Base-by-base conservation (phyloP, 371 early-diverging fungal genomes). In the Mucor circinelloides region DNA sequence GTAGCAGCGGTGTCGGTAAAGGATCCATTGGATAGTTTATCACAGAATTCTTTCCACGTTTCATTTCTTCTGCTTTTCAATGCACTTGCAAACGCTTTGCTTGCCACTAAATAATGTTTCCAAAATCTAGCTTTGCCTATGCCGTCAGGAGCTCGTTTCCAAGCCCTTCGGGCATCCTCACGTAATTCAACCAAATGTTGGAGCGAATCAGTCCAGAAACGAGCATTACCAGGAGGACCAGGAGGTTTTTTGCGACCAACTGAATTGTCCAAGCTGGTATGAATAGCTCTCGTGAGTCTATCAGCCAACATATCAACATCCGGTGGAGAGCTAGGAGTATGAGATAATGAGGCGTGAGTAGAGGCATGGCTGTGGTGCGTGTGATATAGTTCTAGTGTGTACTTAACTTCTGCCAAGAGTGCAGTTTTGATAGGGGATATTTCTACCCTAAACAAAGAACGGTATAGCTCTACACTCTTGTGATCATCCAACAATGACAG, bases 241-340 rank as follows among this genome's bases (percentile, higher is more conserved):
- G 63, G 63, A 0, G 0, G 23, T 6, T 36, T 54, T 42, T 42
- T 2, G 3, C 31, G 36, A 1, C 55, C 64, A 42, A 63, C 56
- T 40, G 64, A 63, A 2, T 63, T 28, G 56, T 54, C 38, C 2
- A 63, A 42, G 25, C 56, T 55, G 15, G 27, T 13, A 19, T 63
- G 64, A 6, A 63, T 63, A 6, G 12, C 40, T 1, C 31, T 5
- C 7, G 28, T 40, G 28, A 63, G n/a, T 0, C 8, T n/a, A 1
- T 10, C n/a, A 40, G 64, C 64, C 13, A 63, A 13, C 21, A 15
- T 15, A 8, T 63, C 64, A 8, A 55, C 28, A 13, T 40, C 28
- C 21, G 64, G 56, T 12, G 38, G 21, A 25, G 27, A 7, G n/a
- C 9, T 25, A 27, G 25, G 6, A 15, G 28, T 27, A 17, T 28